Evolutionary conservation across 148 eudicot genomes (phyloP).

Genomic region (Fagopyrum homotropicum): DNA sequence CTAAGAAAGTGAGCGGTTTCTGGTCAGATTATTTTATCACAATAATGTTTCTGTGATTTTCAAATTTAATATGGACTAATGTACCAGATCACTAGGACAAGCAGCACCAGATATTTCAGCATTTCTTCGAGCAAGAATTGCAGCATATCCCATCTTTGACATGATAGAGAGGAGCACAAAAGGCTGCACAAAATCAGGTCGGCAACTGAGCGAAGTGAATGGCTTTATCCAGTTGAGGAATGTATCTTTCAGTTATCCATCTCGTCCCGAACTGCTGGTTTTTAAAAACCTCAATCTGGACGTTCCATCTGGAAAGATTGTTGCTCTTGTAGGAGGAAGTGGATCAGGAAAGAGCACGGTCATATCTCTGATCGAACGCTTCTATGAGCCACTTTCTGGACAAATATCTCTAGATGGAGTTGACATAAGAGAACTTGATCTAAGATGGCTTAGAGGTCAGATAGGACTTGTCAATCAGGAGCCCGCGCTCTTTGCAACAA

Average conservation of each 20-base stretch:
- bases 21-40: background rate
- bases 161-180: conserved; percentile 75
- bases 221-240: conserved; percentile 78
- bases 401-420: conserved; percentile 62
- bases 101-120: conserved; percentile 95
- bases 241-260: conserved; percentile 82
- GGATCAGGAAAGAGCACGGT: conserved; percentile 97
- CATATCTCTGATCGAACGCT: conserved; percentile 86
- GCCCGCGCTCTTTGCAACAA: conserved; percentile 93
- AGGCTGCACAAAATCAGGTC: conserved; percentile 38
- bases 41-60: conserved; percentile 2
- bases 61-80: background rate
- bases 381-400: conserved; percentile 88
- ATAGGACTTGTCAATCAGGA: conserved; percentile 94
- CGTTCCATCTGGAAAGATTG: conserved; percentile 81
- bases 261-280: conserved; percentile 81
- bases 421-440: conserved; percentile 65
- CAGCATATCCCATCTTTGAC: conserved; percentile 85
- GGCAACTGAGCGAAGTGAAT: conserved; percentile 48
- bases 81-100: conserved; percentile 80
- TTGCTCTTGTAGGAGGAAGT: conserved; percentile 97
- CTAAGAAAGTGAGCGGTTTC: no score
- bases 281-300: conserved; percentile 60
- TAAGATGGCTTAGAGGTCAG: conserved; percentile 79
- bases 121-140: conserved; percentile 70